Base-by-base conservation (phyloP, 2,329 filamentous ascomycete species). In the Botrytis aclada region DNA sequence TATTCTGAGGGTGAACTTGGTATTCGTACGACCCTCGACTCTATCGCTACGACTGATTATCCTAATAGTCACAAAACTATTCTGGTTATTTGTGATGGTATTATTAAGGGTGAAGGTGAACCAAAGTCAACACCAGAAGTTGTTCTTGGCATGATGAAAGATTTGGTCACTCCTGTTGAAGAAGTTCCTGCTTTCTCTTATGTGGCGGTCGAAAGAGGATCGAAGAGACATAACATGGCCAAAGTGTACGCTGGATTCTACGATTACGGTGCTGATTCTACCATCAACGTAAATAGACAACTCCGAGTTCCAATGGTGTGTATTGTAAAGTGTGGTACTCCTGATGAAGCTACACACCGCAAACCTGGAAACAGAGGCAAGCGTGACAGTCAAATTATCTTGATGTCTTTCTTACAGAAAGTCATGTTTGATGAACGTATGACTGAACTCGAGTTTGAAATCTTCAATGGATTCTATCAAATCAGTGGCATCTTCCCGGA, bases 341-440 rank as follows among this genome's bases (percentile, higher is more conserved):
- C 94, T 1, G 93, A 94, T 72, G 96, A 99, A 84, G 88, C 89
- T 45, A 86, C 83, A 58, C 92, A 92, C 78, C 87, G 92, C 73
- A 99, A 99, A 84, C 94, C 97, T 20, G 96, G 96, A 79, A 99
- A 99, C 84, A 90, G 96, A 84, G 97, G 96, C 83, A 99, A 99
- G 87, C 93, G 96, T 81, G 96, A 99, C 87, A 97, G 94, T 85
- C 96, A 99, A 83, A 98, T 99, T 80, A 96, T 99, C 78, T 88
- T 99, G 77, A 99, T 99, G 96, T 98, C 95, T 8, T 99, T 99
- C 87, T 85, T 99, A 78, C 96, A 99, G 82, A 99, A 99, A 85
- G 96, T 99, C 81, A 99, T 99, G 96, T 99, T 99, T 80, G 96
- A 99, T 82, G 97, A 99, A 84, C 93, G 96, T 75, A 99, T 99